Base-by-base conservation (phyloP, 768 basidiomycete genomes). In the Tulasnella sp. region DNA sequence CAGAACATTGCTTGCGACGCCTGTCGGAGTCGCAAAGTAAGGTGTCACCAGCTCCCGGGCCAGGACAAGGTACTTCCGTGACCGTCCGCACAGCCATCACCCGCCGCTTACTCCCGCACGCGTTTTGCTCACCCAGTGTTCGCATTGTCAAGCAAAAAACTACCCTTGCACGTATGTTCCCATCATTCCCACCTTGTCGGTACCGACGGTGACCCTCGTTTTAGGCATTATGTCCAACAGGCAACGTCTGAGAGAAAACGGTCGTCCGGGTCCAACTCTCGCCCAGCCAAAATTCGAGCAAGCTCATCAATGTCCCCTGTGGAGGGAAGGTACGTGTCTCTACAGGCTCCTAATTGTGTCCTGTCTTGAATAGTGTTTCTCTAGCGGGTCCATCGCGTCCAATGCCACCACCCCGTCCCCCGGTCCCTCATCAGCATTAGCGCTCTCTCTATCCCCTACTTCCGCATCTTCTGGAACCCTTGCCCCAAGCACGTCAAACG, bases 1-100 rank as follows among this genome's bases (percentile, higher is more conserved):
- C 90, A 92, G 71, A 93, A 93, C 67, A 86, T 88, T 19, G 90
- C 91, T 25, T 93, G 90, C 69, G 90, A 93, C 73, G 85, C 43
- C 29, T 57, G 64, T 61, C 87, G 88, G 70, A 75, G 84, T 36
- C 77, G 89, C 62, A 92, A 92, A 73, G 89, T 92, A 63, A 90
- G 89, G 69, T 92, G 89, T 67, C 80, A 86, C 71, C 79, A 84
- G 59, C 69, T 87, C 17, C 83, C 85, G 31, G 86, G 86, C 29
- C 80, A 86, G 64, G 84, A 86, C 65, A 86, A 88, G 81, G 86
- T 84, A 64, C 43, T 72, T 68, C 51, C 57, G n/a, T n/a, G n/a
- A n/a, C n/a, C n/a, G n/a, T n/a, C n/a, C n/a, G n/a, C n/a, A n/a
- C 65, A n/a, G 37, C 59, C 58, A 36, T 61, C 45, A 37, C 58